Evolutionary conservation across 495 filamentous ascomycete species (phyloP).

Genomic region (Cercophora scortea): DNA sequence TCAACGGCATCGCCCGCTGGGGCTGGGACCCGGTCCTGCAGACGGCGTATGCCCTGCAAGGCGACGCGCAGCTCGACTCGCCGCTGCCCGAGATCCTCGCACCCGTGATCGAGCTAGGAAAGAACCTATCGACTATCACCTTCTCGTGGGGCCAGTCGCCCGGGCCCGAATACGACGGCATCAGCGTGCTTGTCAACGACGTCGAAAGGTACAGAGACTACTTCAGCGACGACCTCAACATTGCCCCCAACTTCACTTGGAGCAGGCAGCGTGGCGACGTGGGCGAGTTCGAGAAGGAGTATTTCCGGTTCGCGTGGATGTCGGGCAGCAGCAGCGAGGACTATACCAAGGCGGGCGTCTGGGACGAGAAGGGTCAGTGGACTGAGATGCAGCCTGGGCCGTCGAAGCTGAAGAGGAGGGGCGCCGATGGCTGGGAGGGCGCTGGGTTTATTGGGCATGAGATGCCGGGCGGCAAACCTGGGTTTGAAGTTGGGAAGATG

Average conservation of each 20-base stretch:
- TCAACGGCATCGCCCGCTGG: slow-evolving; percentile 90
- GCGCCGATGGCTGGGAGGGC: neutral
- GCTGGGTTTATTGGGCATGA: neutral
- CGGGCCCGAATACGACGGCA: slow-evolving; percentile 64
- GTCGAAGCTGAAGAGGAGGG: slow-evolving; percentile 28
- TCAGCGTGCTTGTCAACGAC: slow-evolving; percentile 88
- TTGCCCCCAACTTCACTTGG: slow-evolving; percentile 34
- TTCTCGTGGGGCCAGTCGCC: slow-evolving; percentile 43
- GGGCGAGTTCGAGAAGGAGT: slow-evolving; percentile 54
- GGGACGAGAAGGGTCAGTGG: slow-evolving; percentile 67
- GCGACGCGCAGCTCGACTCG: slow-evolving; percentile 61
- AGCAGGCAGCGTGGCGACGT: slow-evolving; percentile 26
- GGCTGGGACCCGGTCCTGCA: slow-evolving; percentile 88
- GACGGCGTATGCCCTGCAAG: slow-evolving; percentile 62
- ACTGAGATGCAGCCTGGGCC: slow-evolving; percentile 43
- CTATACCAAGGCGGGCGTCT: slow-evolving; percentile 76
- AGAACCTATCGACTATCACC: slow-evolving; percentile 38
- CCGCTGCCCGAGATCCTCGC: slow-evolving; percentile 56
- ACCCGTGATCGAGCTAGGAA: slow-evolving; percentile 32
- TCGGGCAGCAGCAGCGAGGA: slow-evolving; percentile 57
- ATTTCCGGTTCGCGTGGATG: slow-evolving; percentile 82
- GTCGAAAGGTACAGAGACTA: slow-evolving; percentile 74
- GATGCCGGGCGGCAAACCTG: neutral
- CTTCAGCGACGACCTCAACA: slow-evolving; percentile 37
- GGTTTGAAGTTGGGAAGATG: neutral